A percentile compares a stretch with the other conserved stretches of the same genome.
Conservation (phyloP, 441 rosid species). For the Aleurites moluccanus region DNA sequence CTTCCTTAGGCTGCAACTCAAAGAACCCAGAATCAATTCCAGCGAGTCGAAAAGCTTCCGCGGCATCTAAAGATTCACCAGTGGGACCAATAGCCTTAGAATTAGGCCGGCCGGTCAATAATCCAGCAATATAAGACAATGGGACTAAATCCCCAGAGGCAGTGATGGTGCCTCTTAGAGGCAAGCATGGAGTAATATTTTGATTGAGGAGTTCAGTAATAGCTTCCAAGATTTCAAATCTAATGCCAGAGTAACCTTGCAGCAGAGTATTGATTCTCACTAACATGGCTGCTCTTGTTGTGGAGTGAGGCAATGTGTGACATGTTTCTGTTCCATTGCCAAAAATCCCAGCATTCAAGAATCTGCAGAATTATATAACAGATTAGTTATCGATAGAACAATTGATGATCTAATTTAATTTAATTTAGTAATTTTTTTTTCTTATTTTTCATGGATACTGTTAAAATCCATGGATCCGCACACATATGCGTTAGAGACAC, state of each 20-base stretch:
- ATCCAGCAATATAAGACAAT: neutral
- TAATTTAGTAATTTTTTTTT: too few species aligned
- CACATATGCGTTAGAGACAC: too few species aligned
- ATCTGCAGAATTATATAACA: constrained; percentile 30
- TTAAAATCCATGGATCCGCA: too few species aligned
- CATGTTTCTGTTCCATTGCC: constrained; percentile 52
- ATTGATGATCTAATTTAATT: too few species aligned
- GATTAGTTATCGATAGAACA: neutral
- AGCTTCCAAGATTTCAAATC: constrained; percentile 68
- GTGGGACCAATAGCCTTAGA: constrained; percentile 41
- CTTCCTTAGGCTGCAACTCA: neutral
- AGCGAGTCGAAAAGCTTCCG: constrained; percentile 32
- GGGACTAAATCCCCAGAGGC: neutral
- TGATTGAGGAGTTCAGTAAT: constrained; percentile 52
- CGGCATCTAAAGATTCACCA: constrained; percentile 18
- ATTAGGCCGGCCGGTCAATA: neutral
- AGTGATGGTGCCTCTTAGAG: neutral
- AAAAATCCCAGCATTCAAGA: constrained; percentile 64
- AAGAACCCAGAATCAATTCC: constrained; percentile 29
- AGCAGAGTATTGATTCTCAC: constrained; percentile 67
- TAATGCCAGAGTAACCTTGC: constrained; percentile 64
- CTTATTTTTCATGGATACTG: too few species aligned
- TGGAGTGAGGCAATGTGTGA: constrained; percentile 56
- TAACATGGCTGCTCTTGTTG: constrained; percentile 68
- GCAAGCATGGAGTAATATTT: constrained; percentile 55